A percentile compares a stretch with the other conserved stretches of the same genome.
phyloP scores from a whole-genome alignment of 345 rosid species.

The Citrus sp. region DNA sequence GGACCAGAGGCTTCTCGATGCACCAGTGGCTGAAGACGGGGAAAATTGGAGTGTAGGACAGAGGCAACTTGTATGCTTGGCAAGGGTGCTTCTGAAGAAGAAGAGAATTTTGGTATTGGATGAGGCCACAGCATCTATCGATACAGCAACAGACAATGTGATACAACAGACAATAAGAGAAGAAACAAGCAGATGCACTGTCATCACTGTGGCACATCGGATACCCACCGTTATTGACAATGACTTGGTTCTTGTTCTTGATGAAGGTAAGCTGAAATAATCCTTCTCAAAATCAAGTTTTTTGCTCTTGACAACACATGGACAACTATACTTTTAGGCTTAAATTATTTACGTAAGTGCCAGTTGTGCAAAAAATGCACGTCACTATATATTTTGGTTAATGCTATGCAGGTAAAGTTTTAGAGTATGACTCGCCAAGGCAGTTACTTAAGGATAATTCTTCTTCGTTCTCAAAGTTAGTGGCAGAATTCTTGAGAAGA shows the following conservation, averaged over 20 bases:
- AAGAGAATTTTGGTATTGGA: conserved; percentile 70
- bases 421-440: conserved; percentile 41
- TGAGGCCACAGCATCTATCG: conserved; percentile 91
- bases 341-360: too few species aligned
- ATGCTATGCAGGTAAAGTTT: conserved; percentile 41
- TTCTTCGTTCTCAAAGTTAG: conserved; percentile 67
- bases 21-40: conserved; percentile 77
- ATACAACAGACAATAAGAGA: conserved; percentile 72
- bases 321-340: too few species aligned
- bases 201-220: conserved; percentile 84
- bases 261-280: conserved; percentile 45
- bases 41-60: conserved; percentile 96
- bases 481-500: conserved; percentile 53
- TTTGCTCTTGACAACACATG: not conserved
- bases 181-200: conserved; percentile 72
- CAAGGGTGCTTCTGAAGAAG: conserved; percentile 67
- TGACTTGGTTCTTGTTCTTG: conserved; percentile 82
- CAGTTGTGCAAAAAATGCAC: not conserved
- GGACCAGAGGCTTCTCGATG: conserved; percentile 56
- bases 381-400: not conserved
- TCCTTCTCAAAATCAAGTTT: not conserved
- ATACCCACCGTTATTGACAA: conserved; percentile 80
- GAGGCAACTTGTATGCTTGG: conserved; percentile 85
- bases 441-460: conserved; percentile 51
- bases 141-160: conserved; percentile 72